A percentile compares a stretch with the other conserved stretches of the same genome.
phyloP scores from a whole-genome alignment of 73 alveolate genomes.

The Breviolum minutum region DNA sequence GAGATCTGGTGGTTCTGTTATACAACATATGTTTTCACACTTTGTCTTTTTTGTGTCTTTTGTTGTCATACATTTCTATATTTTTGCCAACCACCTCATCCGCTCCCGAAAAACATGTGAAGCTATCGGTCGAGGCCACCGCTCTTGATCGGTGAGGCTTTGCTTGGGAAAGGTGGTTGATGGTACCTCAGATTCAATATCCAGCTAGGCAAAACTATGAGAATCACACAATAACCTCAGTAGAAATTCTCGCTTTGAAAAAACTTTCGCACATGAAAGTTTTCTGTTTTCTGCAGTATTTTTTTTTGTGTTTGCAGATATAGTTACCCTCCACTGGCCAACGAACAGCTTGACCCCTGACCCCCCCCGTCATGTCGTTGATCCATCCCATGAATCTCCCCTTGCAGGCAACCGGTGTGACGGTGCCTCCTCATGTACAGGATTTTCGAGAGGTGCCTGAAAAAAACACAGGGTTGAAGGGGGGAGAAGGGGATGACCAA shows the following conservation, averaged over 20 bases:
- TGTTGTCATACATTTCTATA: no score
- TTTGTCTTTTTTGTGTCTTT: no score
- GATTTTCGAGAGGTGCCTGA: slow-evolving; percentile 15
- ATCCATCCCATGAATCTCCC: no score
- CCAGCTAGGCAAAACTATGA: neutral
- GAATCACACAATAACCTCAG: no score
- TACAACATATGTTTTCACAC: no score
- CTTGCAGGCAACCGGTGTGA: slow-evolving; percentile 45
- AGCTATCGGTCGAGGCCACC: slow-evolving; percentile 44
- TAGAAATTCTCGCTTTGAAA: no score
- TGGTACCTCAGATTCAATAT: neutral
- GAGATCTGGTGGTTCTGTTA: no score
- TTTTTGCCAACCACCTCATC: no score
- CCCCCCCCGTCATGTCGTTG: no score
- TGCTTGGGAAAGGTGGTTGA: neutral
- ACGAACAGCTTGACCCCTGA: no score
- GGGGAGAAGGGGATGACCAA: neutral
- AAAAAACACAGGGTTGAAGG: neutral
- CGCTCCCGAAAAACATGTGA: neutral
- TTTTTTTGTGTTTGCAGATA: neutral
- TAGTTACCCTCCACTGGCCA: neutral
- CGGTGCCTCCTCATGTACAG: slow-evolving; percentile 93
- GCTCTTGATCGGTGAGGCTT: slow-evolving; percentile 73
- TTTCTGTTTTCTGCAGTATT: neutral
- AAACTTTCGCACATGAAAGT: no score